Conservation (phyloP, 352 stramenopile genomes). For the Phytophthora tentaculata region DNA sequence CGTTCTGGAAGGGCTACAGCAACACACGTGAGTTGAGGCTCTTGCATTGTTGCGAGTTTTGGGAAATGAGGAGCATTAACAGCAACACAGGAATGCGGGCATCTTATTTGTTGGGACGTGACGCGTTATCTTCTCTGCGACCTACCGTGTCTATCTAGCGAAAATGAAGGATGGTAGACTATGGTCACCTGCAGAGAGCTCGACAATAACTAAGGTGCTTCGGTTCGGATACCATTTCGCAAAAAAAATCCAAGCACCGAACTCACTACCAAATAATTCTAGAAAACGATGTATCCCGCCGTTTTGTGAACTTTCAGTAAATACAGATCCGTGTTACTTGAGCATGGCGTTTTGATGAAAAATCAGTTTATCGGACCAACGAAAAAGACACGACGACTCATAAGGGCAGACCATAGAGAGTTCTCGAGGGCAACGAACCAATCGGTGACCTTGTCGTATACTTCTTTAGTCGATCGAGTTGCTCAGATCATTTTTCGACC, state of each 20-base stretch:
- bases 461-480: too few relatives aligned
- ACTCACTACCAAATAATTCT: too few relatives aligned
- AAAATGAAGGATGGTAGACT: not conserved
- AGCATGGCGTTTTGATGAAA: too few relatives aligned
- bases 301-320: too few relatives aligned
- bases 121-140: constrained; percentile 3
- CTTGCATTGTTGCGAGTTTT: constrained; percentile 4
- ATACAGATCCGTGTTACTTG: too few relatives aligned
- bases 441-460: too few relatives aligned
- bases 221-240: not conserved
- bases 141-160: constrained; percentile 3
- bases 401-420: not conserved
- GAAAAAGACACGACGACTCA: not conserved
- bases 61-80: constrained; percentile 8
- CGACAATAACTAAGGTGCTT: not conserved
- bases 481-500: too few relatives aligned
- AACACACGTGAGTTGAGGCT: constrained; percentile 7
- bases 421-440: too few relatives aligned
- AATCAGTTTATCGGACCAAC: too few relatives aligned
- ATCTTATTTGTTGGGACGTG: constrained; percentile 6
- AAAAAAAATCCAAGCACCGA: not conserved
- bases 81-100: too few relatives aligned
- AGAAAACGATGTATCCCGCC: too few relatives aligned
- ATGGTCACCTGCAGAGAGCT: not conserved
- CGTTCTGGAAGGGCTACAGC: constrained; percentile 4